phyloP scores from a whole-genome alignment of 768 basidiomycete genomes.

The Hebeloma cylindrosporum region DNA sequence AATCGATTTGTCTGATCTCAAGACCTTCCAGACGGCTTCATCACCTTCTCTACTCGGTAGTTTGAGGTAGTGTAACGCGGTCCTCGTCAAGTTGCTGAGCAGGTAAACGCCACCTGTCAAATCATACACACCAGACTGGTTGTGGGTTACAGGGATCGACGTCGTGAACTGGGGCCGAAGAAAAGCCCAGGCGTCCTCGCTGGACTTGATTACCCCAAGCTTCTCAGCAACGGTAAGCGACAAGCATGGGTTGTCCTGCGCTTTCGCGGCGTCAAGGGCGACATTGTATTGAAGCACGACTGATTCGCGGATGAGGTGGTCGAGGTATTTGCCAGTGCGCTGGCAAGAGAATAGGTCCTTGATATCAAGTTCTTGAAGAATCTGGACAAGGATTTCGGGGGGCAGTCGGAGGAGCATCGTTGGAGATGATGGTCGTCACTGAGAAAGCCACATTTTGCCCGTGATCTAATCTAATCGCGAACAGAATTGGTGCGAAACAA shows the following conservation, averaged over 20 bases:
- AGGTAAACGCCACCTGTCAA: slow-evolving; percentile 42
- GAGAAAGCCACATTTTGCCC: too few species aligned
- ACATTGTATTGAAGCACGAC: slow-evolving; percentile 33
- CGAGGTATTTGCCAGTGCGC: slow-evolving; percentile 21
- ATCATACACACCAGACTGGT: slow-evolving; percentile 42
- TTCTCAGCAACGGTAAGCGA: slow-evolving; percentile 26
- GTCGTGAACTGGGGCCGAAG: slow-evolving; percentile 26
- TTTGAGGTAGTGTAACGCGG: slow-evolving; percentile 30
- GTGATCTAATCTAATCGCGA: too few species aligned
- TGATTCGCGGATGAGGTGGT: slow-evolving; percentile 28
- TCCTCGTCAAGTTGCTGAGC: slow-evolving; percentile 30
- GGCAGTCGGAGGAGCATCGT: slow-evolving; percentile 30
- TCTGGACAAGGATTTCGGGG: slow-evolving; percentile 30
- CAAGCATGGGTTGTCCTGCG: slow-evolving; percentile 31
- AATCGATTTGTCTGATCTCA: slow-evolving; percentile 30
- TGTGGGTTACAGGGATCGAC: slow-evolving; percentile 27
- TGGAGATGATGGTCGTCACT: too few species aligned
- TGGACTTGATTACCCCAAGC: slow-evolving; percentile 22
- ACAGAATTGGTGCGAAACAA: too few species aligned
- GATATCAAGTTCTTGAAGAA: slow-evolving; percentile 27
- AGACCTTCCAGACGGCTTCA: slow-evolving; percentile 27
- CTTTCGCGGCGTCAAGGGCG: slow-evolving; percentile 23
- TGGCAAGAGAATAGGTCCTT: slow-evolving; percentile 26
- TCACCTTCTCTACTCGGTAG: slow-evolving; percentile 32
- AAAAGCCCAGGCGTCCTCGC: slow-evolving; percentile 33